Evolutionary conservation across 148 eudicot species (phyloP).

Genomic region (Rhododendron griersonianum): DNA sequence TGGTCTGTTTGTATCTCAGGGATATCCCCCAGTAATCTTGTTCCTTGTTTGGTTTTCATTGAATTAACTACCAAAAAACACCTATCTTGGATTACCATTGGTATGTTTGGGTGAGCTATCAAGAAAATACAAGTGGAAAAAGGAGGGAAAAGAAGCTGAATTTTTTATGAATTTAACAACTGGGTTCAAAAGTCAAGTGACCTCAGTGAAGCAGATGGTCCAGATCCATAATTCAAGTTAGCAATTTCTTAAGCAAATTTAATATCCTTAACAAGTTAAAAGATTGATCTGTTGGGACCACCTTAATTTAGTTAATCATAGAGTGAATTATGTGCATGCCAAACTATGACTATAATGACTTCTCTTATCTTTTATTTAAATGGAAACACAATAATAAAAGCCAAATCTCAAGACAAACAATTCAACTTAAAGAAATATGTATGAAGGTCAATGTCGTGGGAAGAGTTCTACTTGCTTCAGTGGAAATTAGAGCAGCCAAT

Average conservation of each 20-base stretch:
- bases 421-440: not conserved
- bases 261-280: not conserved
- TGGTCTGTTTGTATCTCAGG: not conserved
- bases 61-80: not conserved
- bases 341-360: not conserved
- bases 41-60: not conserved
- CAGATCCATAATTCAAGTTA: slow-evolving; percentile 6
- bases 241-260: not conserved
- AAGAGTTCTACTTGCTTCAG: not conserved
- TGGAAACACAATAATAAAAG: slow-evolving; percentile 1
- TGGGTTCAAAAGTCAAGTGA: not conserved
- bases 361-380: not conserved
- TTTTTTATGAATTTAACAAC: not conserved
- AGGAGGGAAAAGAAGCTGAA: not conserved
- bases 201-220: not conserved
- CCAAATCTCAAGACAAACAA: not conserved
- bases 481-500: not conserved
- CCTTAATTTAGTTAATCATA: not conserved
- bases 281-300: slow-evolving; percentile 7
- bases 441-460: not conserved
- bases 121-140: not conserved
- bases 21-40: not conserved
- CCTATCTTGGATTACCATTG: not conserved
- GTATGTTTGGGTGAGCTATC: not conserved
- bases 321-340: slow-evolving; percentile 16